Conservation (phyloP, 2,329 filamentous ascomycete species). For the Xylaria sp. region DNA sequence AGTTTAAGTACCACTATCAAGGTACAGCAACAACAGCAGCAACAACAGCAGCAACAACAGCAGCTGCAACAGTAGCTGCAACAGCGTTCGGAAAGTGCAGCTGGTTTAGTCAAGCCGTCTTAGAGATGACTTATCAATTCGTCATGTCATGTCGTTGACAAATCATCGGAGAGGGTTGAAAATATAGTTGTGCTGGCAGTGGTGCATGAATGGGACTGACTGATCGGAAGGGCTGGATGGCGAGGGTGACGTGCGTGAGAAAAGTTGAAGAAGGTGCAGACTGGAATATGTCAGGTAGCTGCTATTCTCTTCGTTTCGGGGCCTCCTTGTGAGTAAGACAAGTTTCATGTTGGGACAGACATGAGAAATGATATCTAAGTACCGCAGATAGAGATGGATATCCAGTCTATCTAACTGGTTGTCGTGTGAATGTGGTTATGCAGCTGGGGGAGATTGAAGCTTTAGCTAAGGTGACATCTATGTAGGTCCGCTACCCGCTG, state of each 20-base stretch:
- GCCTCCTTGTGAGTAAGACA: not conserved
- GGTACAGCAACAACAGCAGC: too few relatives aligned
- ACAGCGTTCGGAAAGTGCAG: not conserved
- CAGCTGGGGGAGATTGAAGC: too few relatives aligned
- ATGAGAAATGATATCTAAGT: too few relatives aligned
- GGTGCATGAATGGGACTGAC: not conserved
- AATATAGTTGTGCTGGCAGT: not conserved
- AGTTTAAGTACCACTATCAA: constrained; percentile 4
- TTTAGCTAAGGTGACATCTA: too few relatives aligned
- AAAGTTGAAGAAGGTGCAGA: not conserved
- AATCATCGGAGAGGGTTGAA: not conserved
- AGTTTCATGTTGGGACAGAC: too few relatives aligned
- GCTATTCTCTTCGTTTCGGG: too few relatives aligned
- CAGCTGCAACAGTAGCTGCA: too few relatives aligned
- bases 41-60: too few relatives aligned
- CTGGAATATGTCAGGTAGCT: not conserved
- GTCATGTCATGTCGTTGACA: not conserved
- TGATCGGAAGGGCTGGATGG: not conserved
- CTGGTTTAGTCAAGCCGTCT: not conserved
- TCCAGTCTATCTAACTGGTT: too few relatives aligned
- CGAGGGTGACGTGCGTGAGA: not conserved
- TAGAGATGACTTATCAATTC: constrained; percentile 2
- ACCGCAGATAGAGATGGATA: too few relatives aligned
- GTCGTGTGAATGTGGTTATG: too few relatives aligned
- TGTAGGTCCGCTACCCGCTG: too few relatives aligned